Conservation (phyloP, 257 asterid species). For the Handroanthus guayacan region DNA sequence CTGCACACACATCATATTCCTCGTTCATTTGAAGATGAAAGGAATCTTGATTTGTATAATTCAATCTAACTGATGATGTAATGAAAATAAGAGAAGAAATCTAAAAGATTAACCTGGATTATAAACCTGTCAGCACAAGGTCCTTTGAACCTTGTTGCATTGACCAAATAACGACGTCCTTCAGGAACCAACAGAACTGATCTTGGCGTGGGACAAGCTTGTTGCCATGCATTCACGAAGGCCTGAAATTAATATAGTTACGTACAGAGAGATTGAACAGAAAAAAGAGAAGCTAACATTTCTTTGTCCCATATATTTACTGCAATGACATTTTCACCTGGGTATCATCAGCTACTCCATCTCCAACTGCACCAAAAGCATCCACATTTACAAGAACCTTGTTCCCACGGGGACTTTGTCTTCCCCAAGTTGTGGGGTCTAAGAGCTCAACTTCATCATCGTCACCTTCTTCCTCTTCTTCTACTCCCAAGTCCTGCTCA, state of each 20-base stretch:
- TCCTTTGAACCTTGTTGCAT: slow-evolving; percentile 81
- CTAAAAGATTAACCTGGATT: slow-evolving; percentile 60
- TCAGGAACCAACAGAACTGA: slow-evolving; percentile 80
- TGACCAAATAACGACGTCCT: slow-evolving; percentile 70
- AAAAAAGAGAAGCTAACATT: too few relatives aligned
- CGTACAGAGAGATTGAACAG: background rate
- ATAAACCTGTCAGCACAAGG: slow-evolving; percentile 70
- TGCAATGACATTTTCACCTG: slow-evolving; percentile 49
- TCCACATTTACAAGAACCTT: slow-evolving; percentile 82
- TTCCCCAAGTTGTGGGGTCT: slow-evolving; percentile 49
- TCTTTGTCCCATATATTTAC: background rate
- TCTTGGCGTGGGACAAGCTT: slow-evolving; percentile 68
- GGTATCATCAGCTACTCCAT: slow-evolving; percentile 88
- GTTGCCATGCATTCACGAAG: slow-evolving; percentile 78
- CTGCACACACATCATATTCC: slow-evolving; percentile 45
- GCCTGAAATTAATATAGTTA: slow-evolving; percentile 51
- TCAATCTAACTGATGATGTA: background rate
- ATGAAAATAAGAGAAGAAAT: background rate
- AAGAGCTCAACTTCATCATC: slow-evolving; percentile 47
- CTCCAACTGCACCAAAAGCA: slow-evolving; percentile 85
- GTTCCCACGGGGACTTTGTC: slow-evolving; percentile 40
- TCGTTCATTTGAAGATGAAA: background rate
- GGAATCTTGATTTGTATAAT: background rate
- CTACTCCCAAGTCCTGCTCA: slow-evolving; percentile 44
- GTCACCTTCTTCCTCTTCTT: slow-evolving; percentile 42